Conservation (phyloP, 257 asterid genomes). For the Solanum tarapatanum region DNA sequence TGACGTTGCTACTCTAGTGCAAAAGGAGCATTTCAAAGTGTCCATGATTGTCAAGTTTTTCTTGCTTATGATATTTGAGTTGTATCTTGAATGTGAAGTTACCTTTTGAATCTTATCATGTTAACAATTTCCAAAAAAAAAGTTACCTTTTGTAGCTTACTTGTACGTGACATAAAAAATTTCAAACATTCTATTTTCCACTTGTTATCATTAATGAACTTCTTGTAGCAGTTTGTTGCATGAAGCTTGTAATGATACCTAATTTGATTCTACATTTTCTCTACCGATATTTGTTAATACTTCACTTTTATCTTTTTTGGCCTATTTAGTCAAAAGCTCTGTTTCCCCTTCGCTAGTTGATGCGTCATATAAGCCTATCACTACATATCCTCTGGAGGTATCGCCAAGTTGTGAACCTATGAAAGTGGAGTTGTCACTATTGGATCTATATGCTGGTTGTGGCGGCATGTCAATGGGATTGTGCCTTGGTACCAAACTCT, state of each 20-base stretch:
- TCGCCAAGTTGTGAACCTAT: slow-evolving; percentile 27
- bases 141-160: neutral
- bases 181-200: neutral
- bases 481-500: slow-evolving; percentile 70
- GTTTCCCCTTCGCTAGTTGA: slow-evolving; percentile 15
- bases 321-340: slow-evolving; percentile 11
- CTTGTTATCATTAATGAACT: neutral
- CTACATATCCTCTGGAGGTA: slow-evolving; percentile 27
- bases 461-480: slow-evolving; percentile 98
- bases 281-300: neutral
- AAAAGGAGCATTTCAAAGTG: neutral
- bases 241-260: neutral
- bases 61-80: neutral
- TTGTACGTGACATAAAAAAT: neutral
- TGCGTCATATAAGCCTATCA: slow-evolving; percentile 14
- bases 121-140: neutral
- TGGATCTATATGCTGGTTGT: slow-evolving; percentile 83
- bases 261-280: neutral
- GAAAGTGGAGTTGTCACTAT: slow-evolving; percentile 38
- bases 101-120: neutral
- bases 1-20: neutral
- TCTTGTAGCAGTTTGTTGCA: neutral
- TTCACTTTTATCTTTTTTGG: neutral
- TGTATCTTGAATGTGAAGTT: neutral
- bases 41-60: neutral